Percentiles rank a stretch among this genome's conserved stretches.
phyloP scores from a whole-genome alignment of 352 stramenopile genomes.

The Pythium apleroticum region DNA sequence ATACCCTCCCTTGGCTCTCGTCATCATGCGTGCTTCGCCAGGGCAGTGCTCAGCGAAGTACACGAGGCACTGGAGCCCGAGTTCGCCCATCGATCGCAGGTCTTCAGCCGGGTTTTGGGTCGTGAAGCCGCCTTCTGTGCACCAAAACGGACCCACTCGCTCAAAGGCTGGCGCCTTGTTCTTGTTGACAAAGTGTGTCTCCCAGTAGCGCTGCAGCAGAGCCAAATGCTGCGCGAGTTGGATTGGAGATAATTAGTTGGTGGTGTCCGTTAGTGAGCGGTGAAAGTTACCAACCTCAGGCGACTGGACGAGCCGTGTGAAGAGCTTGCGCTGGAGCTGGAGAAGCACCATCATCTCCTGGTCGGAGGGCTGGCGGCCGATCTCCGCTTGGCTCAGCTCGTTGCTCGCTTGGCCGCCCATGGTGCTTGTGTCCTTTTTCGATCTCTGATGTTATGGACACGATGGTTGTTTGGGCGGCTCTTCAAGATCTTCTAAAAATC shows the following conservation, averaged over 20 bases:
- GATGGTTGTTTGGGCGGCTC: not conserved
- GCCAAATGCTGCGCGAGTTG: too few species aligned
- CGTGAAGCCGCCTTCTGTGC: constrained; percentile 44
- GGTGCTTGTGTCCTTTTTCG: too few species aligned
- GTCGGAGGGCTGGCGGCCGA: constrained; percentile 51
- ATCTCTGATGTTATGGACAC: too few species aligned
- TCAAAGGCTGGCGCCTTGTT: constrained; percentile 36
- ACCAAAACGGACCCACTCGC: constrained; percentile 47
- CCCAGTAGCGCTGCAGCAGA: constrained; percentile 65
- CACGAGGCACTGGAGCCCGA: constrained; percentile 64
- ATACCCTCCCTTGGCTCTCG: constrained; percentile 50
- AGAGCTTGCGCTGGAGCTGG: constrained; percentile 62
- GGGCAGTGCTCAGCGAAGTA: constrained; percentile 64
- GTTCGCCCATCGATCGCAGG: constrained; percentile 52
- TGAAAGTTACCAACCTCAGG: constrained; percentile 40
- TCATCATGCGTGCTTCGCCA: constrained; percentile 66
- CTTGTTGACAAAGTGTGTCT: constrained; percentile 41
- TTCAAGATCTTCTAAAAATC: constrained; percentile 6
- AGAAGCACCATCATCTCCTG: constrained; percentile 62
- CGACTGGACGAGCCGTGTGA: constrained; percentile 53
- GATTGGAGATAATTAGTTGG: too few species aligned
- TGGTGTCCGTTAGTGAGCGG: too few species aligned
- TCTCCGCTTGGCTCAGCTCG: constrained; percentile 37
- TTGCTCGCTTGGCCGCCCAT: constrained; percentile 49
- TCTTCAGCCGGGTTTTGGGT: constrained; percentile 52